These are phyloP conservation scores for Leccinum fallax DNA, from an alignment of 1,284 basidiomycete species.

Conservation along the genomic window DNA sequence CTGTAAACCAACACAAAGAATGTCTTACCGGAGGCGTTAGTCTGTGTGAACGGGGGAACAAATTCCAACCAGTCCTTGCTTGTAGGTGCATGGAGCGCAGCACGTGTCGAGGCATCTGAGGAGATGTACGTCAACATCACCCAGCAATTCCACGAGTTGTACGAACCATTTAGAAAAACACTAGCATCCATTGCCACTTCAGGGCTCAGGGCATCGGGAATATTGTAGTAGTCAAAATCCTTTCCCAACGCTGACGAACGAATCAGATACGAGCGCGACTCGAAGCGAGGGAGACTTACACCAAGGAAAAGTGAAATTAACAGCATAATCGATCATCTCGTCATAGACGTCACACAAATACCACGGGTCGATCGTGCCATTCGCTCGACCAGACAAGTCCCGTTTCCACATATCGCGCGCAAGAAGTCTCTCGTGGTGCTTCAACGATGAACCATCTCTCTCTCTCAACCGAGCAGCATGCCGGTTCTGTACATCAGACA, in stretches of 20 bases:
- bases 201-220: background rate
- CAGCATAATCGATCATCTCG: constrained; percentile 57
- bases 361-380: constrained; percentile 58
- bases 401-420: constrained; percentile 44
- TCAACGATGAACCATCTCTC: background rate
- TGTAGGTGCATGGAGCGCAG: background rate
- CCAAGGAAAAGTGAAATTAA: constrained; percentile 68
- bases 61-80: background rate
- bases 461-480: background rate
- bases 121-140: background rate
- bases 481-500: constrained; percentile 16
- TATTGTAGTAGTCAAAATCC: constrained; percentile 38
- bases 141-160: background rate
- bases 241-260: constrained; percentile 36
- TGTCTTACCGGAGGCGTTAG: constrained; percentile 30
- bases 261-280: background rate
- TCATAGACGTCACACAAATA: constrained; percentile 56
- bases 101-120: background rate
- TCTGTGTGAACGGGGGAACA: background rate
- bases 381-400: constrained; percentile 45
- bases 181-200: background rate
- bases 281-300: constrained; percentile 42
- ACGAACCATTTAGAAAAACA: background rate
- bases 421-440: constrained; percentile 9
- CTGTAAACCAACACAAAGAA: constrained; percentile 9